Percentiles rank a stretch among this genome's conserved stretches.
Conservation (phyloP, 371 early-diverging fungal species). For the Encephalitozoon cuniculi region DNA sequence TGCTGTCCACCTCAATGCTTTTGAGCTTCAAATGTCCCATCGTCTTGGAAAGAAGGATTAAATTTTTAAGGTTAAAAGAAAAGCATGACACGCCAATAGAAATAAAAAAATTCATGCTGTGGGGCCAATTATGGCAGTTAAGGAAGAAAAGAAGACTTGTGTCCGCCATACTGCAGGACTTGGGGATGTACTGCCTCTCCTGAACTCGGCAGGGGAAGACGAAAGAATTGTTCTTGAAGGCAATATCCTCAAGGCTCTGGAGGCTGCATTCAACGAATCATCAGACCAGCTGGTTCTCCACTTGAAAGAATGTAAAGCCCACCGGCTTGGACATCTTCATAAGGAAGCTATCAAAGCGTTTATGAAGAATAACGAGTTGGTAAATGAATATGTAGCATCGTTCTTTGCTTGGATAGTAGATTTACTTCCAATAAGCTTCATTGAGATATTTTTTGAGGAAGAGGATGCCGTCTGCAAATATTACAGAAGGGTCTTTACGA, state of each 20-base stretch:
- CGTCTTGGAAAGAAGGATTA: neutral
- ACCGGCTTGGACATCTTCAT: neutral
- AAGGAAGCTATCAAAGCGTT: neutral
- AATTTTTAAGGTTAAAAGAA: slow-evolving; percentile 7
- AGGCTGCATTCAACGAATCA: neutral
- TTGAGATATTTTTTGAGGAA: slow-evolving; percentile 1
- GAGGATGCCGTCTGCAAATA: neutral
- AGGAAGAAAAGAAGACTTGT: neutral
- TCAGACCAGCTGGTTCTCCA: neutral
- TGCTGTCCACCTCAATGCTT: slow-evolving; percentile 14
- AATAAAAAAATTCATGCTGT: neutral
- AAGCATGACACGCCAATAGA: neutral
- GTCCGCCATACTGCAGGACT: neutral
- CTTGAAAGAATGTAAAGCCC: neutral
- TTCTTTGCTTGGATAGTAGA: neutral
- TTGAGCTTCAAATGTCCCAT: slow-evolving; percentile 24
- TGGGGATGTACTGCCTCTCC: neutral
- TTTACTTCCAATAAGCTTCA: neutral
- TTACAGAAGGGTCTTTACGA: neutral
- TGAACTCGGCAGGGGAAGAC: neutral
- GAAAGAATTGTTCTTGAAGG: neutral
- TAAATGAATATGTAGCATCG: neutral
- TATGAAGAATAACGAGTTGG: slow-evolving; percentile 5
- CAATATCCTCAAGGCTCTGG: neutral
- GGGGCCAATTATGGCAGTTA: neutral